Evolutionary conservation across 768 basidiomycete genomes (phyloP), one percentile per base, ranked within the genome.

Genomic region (Suillus subaureus): DNA sequence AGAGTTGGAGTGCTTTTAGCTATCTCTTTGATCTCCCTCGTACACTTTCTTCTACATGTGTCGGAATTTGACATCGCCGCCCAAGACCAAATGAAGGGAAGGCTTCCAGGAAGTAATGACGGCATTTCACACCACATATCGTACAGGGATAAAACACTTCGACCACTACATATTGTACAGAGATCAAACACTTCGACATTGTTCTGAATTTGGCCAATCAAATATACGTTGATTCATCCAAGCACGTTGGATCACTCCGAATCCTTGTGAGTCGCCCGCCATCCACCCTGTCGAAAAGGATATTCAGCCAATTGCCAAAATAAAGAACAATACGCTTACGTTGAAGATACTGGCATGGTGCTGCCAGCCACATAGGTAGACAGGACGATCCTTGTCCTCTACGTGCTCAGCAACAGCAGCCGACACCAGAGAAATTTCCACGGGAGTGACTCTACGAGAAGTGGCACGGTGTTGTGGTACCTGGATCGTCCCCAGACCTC

Each of bases 321-420:
- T 16, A 26, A 28, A 51, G 18, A 16, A 39, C 0, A 43, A 60
- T 16, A 7, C 4, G 63, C 72, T 66, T 66, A 74, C 74, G 0
- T 66, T 60, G 62, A 74, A 74, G 37, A 74, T 47, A 21, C 55
- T 52, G 15, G 40, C 37, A 35, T 74, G 73, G 39, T 60, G 64
- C 65, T 67, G 66, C 69, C 71, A 74, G 49, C 74, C 74, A 23
- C 67, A 68, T 52, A 73, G 65, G 61, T 70, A 64, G 3, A 67
- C 66, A 3, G 73, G 73, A 37, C 63, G 61, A 40, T 58, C 62
- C 26, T 62, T 26, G 57, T 76, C 65, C 15, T 61, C 39, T 47
- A 26, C 47, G 23, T 70, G 52, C 31, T 70, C 67, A 15, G 73
- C 73, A 43, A 74, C 73, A 5, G 71, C 73, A 7, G 66, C 35